A percentile compares a stretch with the other conserved stretches of the same genome.
Evolutionary conservation across 352 stramenopile genomes (phyloP).

Genomic region (Phytophthora syringae): DNA sequence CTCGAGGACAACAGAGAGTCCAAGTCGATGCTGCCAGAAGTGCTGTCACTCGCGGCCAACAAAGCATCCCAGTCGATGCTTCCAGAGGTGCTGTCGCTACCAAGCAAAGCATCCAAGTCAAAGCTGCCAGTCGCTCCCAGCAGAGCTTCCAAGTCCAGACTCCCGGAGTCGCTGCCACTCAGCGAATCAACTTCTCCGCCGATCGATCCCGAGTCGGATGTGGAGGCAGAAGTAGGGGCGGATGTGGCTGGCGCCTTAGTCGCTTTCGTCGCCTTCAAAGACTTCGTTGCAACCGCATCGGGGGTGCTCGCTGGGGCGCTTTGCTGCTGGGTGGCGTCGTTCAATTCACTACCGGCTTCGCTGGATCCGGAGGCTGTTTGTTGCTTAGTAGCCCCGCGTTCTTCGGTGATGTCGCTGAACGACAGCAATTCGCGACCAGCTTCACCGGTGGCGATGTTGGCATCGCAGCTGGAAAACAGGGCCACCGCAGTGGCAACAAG

Average conservation of each 20-base stretch:
- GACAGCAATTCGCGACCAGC: neutral
- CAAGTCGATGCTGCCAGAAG: neutral
- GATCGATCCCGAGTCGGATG: constrained; percentile 15
- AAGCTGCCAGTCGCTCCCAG: constrained; percentile 3
- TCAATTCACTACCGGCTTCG: neutral
- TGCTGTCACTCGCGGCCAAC: neutral
- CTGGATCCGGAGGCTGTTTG: neutral
- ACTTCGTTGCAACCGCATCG: neutral
- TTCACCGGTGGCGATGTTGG: neutral
- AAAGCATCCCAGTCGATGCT: neutral
- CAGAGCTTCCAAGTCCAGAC: neutral
- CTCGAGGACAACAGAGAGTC: neutral
- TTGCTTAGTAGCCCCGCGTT: neutral
- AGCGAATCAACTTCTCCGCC: neutral
- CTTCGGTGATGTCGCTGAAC: neutral
- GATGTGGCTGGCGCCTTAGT: neutral
- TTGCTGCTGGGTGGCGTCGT: neutral
- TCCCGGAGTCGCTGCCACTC: constrained; percentile 9
- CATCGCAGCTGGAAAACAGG: constrained; percentile 16
- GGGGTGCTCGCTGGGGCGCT: neutral
- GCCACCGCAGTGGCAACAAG: constrained; percentile 15
- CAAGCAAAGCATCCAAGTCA: neutral
- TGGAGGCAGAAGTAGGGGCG: too few relatives aligned
- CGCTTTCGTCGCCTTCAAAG: neutral
- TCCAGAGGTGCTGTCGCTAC: neutral